A percentile compares a stretch with the other conserved stretches of the same genome.
Evolutionary conservation across 768 basidiomycete genomes (phyloP).

Genomic region (Lepiota subincarnata): DNA sequence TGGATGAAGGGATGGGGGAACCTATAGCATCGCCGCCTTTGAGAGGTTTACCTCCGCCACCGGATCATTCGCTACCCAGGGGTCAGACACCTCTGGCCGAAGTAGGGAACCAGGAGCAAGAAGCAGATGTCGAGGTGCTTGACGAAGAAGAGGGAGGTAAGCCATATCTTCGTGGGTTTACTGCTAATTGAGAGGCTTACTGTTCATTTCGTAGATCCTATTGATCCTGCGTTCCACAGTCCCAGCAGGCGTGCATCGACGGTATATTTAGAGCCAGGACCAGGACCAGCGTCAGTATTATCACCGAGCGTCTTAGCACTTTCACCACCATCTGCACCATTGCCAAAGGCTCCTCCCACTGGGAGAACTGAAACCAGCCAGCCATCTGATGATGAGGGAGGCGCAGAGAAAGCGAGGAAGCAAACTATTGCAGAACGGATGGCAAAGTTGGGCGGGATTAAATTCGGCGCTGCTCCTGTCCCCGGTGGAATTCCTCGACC

Average conservation of each 20-base stretch:
- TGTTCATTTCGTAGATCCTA: slow-evolving; percentile 48
- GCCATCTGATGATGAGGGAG: slow-evolving; percentile 27
- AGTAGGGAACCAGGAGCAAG: neutral
- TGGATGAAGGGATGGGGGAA: neutral
- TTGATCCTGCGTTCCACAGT: slow-evolving; percentile 60
- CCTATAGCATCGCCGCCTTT: neutral
- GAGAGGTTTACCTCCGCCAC: neutral
- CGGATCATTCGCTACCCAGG: neutral
- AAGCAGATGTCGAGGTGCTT: slow-evolving; percentile 36
- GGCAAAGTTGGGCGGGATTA: slow-evolving; percentile 87
- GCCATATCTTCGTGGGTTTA: slow-evolving; percentile 17
- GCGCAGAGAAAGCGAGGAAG: slow-evolving; percentile 50
- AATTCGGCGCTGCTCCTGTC: slow-evolving; percentile 59
- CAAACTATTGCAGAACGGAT: slow-evolving; percentile 89
- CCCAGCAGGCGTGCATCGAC: slow-evolving; percentile 40
- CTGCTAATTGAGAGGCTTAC: neutral
- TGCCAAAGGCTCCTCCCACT: no score
- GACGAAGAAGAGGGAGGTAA: slow-evolving; percentile 63
- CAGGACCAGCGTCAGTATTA: neutral
- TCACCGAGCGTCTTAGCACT: neutral
- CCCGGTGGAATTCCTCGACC: neutral
- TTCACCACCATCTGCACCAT: neutral
- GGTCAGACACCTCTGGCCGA: neutral
- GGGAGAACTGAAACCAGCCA: slow-evolving; percentile 26
- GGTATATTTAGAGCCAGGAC: slow-evolving; percentile 16